Evolutionary conservation across 1,284 basidiomycete species (phyloP).

Genomic region (Irpex sp.): DNA sequence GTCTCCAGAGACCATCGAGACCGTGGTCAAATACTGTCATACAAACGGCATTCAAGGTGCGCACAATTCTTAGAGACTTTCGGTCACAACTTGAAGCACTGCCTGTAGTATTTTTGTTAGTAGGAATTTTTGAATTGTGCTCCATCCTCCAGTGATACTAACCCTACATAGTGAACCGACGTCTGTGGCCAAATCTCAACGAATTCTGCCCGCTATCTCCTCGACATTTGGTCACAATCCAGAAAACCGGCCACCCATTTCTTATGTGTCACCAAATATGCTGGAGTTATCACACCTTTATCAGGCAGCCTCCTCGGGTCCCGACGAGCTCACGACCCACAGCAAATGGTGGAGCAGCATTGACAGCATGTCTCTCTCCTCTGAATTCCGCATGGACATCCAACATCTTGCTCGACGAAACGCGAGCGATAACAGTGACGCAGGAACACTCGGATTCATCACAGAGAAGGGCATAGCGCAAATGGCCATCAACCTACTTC

Average conservation of each 20-base stretch:
- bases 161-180: constrained; percentile 73
- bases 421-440: constrained; percentile 33
- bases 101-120: constrained; percentile 58
- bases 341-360: constrained; percentile 63
- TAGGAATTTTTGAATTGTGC: constrained; percentile 9
- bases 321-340: constrained; percentile 46
- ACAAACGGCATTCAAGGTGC: constrained; percentile 48
- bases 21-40: constrained; percentile 49
- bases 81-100: not conserved
- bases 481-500: constrained; percentile 77
- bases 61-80: not conserved
- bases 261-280: constrained; percentile 77
- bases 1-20: constrained; percentile 47
- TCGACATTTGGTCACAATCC: constrained; percentile 23
- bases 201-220: constrained; percentile 65
- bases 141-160: constrained; percentile 6
- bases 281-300: constrained; percentile 74
- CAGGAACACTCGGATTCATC: constrained; percentile 59
- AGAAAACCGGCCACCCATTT: constrained; percentile 41
- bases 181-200: constrained; percentile 74
- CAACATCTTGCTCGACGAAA: constrained; percentile 51
- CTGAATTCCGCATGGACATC: constrained; percentile 62
- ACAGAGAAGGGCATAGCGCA: constrained; percentile 66
- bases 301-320: constrained; percentile 42
- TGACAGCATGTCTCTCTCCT: constrained; percentile 58